Base-by-base conservation (phyloP, 2,329 filamentous ascomycete genomes). In the Aspergillus intermedius region DNA sequence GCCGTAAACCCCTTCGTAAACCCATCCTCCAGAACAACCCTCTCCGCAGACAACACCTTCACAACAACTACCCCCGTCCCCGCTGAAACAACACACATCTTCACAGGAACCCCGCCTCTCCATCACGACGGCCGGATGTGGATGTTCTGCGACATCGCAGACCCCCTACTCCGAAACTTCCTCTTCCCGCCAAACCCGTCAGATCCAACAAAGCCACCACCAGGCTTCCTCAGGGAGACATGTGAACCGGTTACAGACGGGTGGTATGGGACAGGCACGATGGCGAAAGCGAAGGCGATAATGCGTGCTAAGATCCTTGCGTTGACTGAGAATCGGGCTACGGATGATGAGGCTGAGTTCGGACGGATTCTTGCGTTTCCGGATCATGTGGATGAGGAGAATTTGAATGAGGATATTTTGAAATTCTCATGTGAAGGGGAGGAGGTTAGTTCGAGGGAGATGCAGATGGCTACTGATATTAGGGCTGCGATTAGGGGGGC, bases 111-210 rank as follows among this genome's bases (percentile, higher is more conserved):
- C 50, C 79, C 65, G 0, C 70, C 78, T 2, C 81, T 91, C 47
- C 81, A 82, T 13, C 79, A 81, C 1, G 90, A 95, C 60, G 90
- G 90, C 35, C 93, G 93, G 60, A 84, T 93, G 44, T 98, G 90
- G 86, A 93, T 97, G 74, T 80, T 94, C 22, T 95, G 90, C 71
- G 93, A 98, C 66, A 85, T 97, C 47, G 86, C 82, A 0, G 91
- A 97, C 60, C 87, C 89, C 0, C 63, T 91, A 1, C 74, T 97
- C 1, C 72, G 74, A 1, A 67, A 74, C 9, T 72, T 96, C 3
- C 76, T 95, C 35, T 77, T 83, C 17, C 79, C 81, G 0, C 75
- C 83, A 0, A 75, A 81, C 4, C 62, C 76, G 13, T 2, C 69
- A 58, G 23, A 68, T 71, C 3, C 19, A 25, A 13, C 21, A 15